Evolutionary conservation across 2,329 filamentous ascomycete species (phyloP).

Genomic region (Sclerotinia glacialis): DNA sequence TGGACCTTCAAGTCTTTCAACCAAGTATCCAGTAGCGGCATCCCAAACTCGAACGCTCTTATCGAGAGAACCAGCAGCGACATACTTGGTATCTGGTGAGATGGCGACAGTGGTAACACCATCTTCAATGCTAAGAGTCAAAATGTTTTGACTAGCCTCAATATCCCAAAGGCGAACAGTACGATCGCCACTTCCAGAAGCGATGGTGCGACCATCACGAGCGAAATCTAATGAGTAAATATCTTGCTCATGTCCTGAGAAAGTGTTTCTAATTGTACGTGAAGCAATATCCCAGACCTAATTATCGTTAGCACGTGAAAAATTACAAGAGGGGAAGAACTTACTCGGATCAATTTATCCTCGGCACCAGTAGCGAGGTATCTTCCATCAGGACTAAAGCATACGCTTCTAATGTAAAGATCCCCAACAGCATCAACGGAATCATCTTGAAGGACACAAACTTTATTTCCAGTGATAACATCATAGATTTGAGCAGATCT

Average conservation of each 20-base stretch:
- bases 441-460: conserved; percentile 87
- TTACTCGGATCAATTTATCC: conserved; percentile 92
- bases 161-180: conserved; percentile 97
- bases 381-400: conserved; percentile 94
- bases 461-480: conserved; percentile 78
- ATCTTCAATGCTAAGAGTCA: conserved; percentile 90
- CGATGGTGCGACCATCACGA: conserved; percentile 88
- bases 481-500: conserved; percentile 99
- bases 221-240: conserved; percentile 97
- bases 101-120: conserved; percentile 97
- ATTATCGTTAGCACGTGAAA: conserved; percentile 25
- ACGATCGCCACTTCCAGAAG: conserved; percentile 90
- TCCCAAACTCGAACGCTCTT: conserved; percentile 99
- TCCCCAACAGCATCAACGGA: conserved; percentile 84
- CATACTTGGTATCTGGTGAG: conserved; percentile 89
- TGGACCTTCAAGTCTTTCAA: conserved; percentile 87
- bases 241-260: conserved; percentile 96
- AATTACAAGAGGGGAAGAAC: conserved; percentile 39
- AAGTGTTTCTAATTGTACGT: conserved; percentile 84
- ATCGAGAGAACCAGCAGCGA: conserved; percentile 91
- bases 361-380: conserved; percentile 95
- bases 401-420: conserved; percentile 95
- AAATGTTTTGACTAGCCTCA: conserved; percentile 74
- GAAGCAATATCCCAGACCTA: conserved; percentile 92
- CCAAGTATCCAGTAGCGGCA: conserved; percentile 76